Conservation (phyloP, 2,329 filamentous ascomycete species). For the Cladosporium sp. region DNA sequence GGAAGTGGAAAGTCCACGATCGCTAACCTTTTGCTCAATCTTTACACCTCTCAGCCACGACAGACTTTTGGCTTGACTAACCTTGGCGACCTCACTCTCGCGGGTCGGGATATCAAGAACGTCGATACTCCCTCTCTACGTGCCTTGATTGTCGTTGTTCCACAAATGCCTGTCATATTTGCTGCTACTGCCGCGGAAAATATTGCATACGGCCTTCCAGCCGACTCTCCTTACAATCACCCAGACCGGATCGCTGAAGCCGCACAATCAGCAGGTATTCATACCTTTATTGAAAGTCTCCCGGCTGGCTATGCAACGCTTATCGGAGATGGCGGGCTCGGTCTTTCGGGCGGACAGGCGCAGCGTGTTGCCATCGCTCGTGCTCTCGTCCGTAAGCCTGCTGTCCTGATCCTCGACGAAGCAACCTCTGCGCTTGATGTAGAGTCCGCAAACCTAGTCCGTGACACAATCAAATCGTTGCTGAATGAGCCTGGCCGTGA, state of each 20-base stretch:
- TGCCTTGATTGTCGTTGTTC: constrained; percentile 61
- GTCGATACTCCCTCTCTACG: constrained; percentile 61
- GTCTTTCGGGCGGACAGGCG: constrained; percentile 74
- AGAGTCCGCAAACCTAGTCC: constrained; percentile 60
- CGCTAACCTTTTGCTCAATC: constrained; percentile 65
- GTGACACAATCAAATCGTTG: constrained; percentile 57
- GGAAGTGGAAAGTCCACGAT: constrained; percentile 92
- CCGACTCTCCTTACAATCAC: constrained; percentile 49
- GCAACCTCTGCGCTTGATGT: constrained; percentile 77
- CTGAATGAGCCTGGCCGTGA: constrained; percentile 32
- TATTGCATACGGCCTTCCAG: constrained; percentile 71
- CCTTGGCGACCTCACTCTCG: constrained; percentile 53
- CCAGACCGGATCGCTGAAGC: constrained; percentile 43
- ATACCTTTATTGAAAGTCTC: constrained; percentile 71
- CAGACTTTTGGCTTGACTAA: constrained; percentile 11
- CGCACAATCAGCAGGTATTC: constrained; percentile 59
- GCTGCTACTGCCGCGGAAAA: constrained; percentile 73
- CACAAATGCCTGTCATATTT: constrained; percentile 72
- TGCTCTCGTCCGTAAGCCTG: constrained; percentile 67
- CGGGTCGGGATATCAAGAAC: constrained; percentile 51
- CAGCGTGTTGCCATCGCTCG: constrained; percentile 79
- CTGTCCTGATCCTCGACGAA: constrained; percentile 77
- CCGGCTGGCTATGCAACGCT: constrained; percentile 67
- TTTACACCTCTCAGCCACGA: constrained; percentile 71
- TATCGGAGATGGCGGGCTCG: constrained; percentile 71